phyloP scores from a whole-genome alignment of 352 stramenopile genomes.

The Phytopythium mirpurense region DNA sequence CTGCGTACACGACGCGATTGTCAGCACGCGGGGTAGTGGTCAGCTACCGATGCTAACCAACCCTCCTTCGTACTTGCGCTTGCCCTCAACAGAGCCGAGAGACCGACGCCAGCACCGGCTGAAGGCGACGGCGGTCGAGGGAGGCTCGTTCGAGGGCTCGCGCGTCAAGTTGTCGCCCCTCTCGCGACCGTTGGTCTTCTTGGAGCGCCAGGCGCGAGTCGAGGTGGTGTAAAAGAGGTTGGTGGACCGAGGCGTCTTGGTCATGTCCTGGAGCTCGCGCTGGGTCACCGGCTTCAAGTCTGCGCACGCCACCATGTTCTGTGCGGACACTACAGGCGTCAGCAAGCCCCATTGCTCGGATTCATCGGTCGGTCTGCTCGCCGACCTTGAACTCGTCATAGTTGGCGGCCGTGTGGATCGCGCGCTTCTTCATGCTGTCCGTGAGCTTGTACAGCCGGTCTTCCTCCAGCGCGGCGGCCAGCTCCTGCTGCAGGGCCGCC shows the following conservation, averaged over 20 bases:
- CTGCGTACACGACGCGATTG: conserved; percentile 13
- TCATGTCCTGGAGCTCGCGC: conserved; percentile 61
- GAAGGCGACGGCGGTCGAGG: conserved; percentile 51
- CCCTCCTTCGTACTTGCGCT: conserved; percentile 28
- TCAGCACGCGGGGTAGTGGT: neutral
- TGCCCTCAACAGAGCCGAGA: conserved; percentile 45
- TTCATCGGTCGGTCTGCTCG: neutral
- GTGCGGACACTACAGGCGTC: neutral
- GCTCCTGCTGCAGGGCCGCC: conserved; percentile 59
- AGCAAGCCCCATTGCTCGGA: neutral
- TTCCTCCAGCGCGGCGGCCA: conserved; percentile 67
- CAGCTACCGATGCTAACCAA: neutral
- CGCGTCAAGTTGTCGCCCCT: neutral
- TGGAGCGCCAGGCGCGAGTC: neutral
- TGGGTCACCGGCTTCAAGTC: conserved; percentile 80
- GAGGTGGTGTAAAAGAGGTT: conserved; percentile 67
- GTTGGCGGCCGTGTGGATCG: conserved; percentile 75
- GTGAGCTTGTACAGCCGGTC: conserved; percentile 83
- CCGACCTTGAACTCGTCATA: conserved; percentile 86
- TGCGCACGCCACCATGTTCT: conserved; percentile 83
- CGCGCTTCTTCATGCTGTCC: conserved; percentile 85
- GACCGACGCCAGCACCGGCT: conserved; percentile 66
- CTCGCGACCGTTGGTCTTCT: conserved; percentile 7
- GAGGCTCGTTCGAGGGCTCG: conserved; percentile 19
- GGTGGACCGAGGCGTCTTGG: conserved; percentile 32